Evolutionary conservation across 148 eudicot species (phyloP), one percentile per base, ranked within the genome.

Genomic region (Euryodendron excelsum): DNA sequence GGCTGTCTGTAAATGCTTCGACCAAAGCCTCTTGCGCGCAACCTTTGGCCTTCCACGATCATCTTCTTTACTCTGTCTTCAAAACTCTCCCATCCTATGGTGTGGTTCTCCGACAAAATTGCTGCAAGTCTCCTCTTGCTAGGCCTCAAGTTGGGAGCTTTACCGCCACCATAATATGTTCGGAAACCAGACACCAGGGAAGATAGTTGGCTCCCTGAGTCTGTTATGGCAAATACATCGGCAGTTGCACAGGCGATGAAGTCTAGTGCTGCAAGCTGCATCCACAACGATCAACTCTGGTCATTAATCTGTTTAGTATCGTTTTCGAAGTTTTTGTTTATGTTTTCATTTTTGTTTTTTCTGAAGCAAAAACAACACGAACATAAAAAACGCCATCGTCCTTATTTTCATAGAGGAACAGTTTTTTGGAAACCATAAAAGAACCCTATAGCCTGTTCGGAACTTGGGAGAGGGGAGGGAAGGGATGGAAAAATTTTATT

Each of bases 191-290:
- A 89, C 48, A 93, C 99, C 25, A 93, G 80, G 59, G 99, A 96
- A 25, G 98, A 96, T 41, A 93, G 82, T 84, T 93, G 96, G 87
- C 98, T 93, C 66, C 99, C 98, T 4, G 99, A 90, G 77, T 96
- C 99, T 10, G 99, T 96, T 75, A 93, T 93, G 79, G 98, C 94
- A 84, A 96, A 96, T 18, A 91, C 92, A 85, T 93, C 93, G 59
- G 98, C 87, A 75, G 93, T 89, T 44, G 97, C 97, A 85, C 99
- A 93, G 1, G 90, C 94, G 28, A 96, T 96, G 73, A 93, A 93
- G 86, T 93, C 98, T 78, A 93, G 79, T 5, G 98, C 98, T 47
- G 98, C 98, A 74, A 93, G 82, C 98, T 91, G 91, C 84, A 80
- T 68, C 41, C 72, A 82, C 23, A 83, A 23, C 44, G 80, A 81